Conservation (phyloP, 108 stramenopile genomes). For the Pseudonitzschia delicatissima region DNA sequence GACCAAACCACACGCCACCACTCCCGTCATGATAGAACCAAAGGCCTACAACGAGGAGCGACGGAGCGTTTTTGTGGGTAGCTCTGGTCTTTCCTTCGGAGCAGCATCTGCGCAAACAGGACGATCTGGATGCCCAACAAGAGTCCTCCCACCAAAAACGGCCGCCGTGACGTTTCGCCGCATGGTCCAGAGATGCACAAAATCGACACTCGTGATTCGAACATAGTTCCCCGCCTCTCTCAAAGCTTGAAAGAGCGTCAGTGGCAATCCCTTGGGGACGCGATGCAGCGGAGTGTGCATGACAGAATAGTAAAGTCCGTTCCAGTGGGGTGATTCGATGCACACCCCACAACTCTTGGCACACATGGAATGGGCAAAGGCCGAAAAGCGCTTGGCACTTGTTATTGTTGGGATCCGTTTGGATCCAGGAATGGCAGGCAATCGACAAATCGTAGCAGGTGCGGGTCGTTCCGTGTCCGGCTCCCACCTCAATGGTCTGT, state of each 20-base stretch:
- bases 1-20: no score
- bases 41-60: no score
- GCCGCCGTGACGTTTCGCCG: constrained; percentile 10
- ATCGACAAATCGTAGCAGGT: constrained; percentile 21
- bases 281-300: constrained; percentile 3
- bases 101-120: neutral
- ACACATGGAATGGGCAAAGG: constrained; percentile 22
- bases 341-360: constrained; percentile 23
- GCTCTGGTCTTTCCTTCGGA: no score
- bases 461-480: constrained; percentile 2
- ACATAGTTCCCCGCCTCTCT: neutral
- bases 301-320: constrained; percentile 3
- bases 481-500: neutral
- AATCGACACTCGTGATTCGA: neutral
- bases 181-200: neutral
- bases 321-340: constrained; percentile 3
- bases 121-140: constrained; percentile 1
- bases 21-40: no score
- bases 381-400: neutral
- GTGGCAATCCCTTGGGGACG: neutral
- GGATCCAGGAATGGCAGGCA: neutral
- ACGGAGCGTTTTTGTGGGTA: no score
- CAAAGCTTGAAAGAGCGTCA: neutral
- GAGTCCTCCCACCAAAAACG: neutral
- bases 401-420: neutral